Percentiles rank a stretch among this genome's conserved stretches.
Evolutionary conservation across 257 asterid species (phyloP).

Genomic region (Nicotiana otophora): DNA sequence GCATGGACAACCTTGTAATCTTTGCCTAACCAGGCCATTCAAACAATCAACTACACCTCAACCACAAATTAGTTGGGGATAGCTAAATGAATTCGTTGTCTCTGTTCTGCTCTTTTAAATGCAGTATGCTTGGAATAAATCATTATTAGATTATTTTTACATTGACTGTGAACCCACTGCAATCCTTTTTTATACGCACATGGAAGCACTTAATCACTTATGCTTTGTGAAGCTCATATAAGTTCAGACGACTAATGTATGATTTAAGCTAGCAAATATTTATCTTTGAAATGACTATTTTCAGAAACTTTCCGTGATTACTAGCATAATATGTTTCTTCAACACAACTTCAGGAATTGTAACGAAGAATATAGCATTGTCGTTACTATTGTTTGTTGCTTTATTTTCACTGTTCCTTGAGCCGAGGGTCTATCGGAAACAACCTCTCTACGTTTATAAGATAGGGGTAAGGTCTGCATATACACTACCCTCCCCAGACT

Average conservation of each 20-base stretch:
- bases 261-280: background rate
- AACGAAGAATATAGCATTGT: background rate
- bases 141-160: background rate
- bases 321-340: background rate
- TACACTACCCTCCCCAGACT: no score
- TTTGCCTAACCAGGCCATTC: background rate
- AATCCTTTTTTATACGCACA: background rate
- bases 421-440: no score
- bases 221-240: background rate
- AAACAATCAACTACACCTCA: background rate
- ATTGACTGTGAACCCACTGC: background rate
- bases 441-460: no score
- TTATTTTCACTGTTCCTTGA: no score
- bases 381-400: no score
- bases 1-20: background rate
- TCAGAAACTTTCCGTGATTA: slow-evolving; percentile 1
- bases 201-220: background rate
- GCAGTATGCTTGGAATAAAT: background rate
- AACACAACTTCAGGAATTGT: background rate
- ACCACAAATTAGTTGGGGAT: background rate
- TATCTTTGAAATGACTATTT: background rate
- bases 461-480: no score
- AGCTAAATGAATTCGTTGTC: background rate
- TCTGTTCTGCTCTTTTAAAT: background rate
- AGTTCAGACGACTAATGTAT: background rate